Conservation (phyloP, 805 yeast species). For the Kodamaea jinghongensis region DNA sequence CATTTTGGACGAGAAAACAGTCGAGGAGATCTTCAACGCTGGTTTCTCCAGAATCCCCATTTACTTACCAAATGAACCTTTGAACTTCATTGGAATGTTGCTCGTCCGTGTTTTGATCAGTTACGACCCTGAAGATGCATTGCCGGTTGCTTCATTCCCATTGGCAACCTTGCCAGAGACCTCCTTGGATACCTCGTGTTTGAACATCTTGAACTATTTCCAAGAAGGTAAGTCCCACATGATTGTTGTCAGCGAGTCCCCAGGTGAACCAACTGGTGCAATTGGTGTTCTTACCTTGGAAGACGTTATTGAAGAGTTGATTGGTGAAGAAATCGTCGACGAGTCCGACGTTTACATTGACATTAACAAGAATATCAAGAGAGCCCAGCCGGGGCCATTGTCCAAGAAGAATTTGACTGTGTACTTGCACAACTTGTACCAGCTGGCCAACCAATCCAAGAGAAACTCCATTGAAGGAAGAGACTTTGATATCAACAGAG, state of each 20-base stretch:
- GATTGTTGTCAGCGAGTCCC: conserved; percentile 86
- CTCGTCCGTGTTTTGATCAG: conserved; percentile 88
- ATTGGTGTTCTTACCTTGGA: conserved; percentile 90
- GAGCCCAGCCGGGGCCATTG: conserved; percentile 73
- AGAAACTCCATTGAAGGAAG: conserved; percentile 40
- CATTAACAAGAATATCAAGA: conserved; percentile 80
- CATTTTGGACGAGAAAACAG: conserved; percentile 76
- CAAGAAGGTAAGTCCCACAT: conserved; percentile 98
- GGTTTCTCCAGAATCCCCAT: conserved; percentile 96
- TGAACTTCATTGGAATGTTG: conserved; percentile 92
- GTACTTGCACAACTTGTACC: conserved; percentile 62
- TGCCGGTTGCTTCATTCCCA: conserved; percentile 91
- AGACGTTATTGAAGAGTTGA: conserved; percentile 96
- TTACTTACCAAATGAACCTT: conserved; percentile 83
- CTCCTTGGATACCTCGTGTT: conserved; percentile 83
- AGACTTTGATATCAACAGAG: conserved; percentile 8
- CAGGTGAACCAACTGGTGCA: conserved; percentile 83
- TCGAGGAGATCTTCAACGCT: conserved; percentile 86
- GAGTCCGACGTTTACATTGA: conserved; percentile 94
- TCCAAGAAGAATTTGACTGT: conserved; percentile 66
- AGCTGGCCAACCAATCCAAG: conserved; percentile 34
- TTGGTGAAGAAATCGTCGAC: conserved; percentile 96
- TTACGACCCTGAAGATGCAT: conserved; percentile 94
- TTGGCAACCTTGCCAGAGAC: conserved; percentile 96
- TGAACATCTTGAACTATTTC: conserved; percentile 90